Evolutionary conservation across 768 basidiomycete genomes (phyloP), one percentile per base, ranked within the genome.

Genomic region (Rhodotorula kratochvilovae): DNA sequence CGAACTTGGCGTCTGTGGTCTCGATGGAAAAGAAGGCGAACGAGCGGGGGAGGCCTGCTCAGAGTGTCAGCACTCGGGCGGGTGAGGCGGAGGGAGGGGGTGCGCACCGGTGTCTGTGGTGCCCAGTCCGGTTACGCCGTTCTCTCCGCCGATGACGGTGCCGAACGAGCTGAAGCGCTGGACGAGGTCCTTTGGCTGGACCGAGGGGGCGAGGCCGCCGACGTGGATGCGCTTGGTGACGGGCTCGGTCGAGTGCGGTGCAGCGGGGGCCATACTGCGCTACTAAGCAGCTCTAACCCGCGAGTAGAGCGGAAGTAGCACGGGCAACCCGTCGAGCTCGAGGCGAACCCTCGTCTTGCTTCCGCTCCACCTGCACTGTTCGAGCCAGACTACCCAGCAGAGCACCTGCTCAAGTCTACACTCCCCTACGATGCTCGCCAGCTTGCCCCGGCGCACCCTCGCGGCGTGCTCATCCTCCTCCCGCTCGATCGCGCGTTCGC

Each of bases 121-220:
- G 2, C 74, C 74, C 0, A 75, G 61, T 0, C 74, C 74, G 15
- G 53, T 23, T 7, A 75, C 63, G 29, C 66, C 73, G 6, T 43
- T 3, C 4, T 39, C 65, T 10, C 71, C 74, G 17, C 51, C 54
- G 0, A 55, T 23, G 48, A 75, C 53, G 11, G 58, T 45, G 1
- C 74, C 74, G 35, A 75, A 75, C 3, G 71, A 72, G 6, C 61
- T 51, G 62, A 75, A 72, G 42, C 74, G 71, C 35, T 63, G 58
- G 48, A 75, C 63, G 36, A 75, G 62, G 27, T 75, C 71, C 31
- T 43, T 36, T 1, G 71, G 55, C 27, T 62, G 55, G 35, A 70
- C 67, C 8, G 68, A 57, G 5, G 71, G 66, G 0, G 67, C 68
- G 25, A 75, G 59, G 12, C 62, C 62, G 39, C 67, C 66, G 42